Evolutionary conservation across 2,329 filamentous ascomycete species (phyloP), one percentile per base, ranked within the genome.

Genomic region (Stagonosporopsis vannaccii): DNA sequence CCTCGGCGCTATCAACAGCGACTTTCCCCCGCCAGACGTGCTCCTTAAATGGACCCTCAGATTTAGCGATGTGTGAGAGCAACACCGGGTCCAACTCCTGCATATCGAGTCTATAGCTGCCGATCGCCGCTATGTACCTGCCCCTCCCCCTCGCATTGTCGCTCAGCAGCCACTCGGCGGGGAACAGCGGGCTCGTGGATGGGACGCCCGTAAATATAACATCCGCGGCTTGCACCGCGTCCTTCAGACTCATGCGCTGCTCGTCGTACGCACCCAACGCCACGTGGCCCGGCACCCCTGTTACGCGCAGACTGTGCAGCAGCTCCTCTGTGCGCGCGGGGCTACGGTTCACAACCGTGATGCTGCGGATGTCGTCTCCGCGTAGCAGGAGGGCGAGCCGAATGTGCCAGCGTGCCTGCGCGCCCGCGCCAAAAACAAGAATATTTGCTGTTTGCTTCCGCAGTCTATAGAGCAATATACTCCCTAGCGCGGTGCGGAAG

Each of bases 401-500:
- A 3, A 79, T 72, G 62, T 83, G 81, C 81, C 81, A 83, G 51
- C 80, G 73, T 0, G 80, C 80, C 61, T 83, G 81, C 39, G 78
- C 77, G 0, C 81, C 81, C 0, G 80, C 79, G 8, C 81, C 81
- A 56, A 83, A 81, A 1, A 83, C 75, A 9, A 83, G 64, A 1
- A 82, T 62, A 2, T 73, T 72, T n/a, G 67, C 69, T 26, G 59
- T 60, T 4, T 26, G 19, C 11, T 53, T 56, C 1, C 70, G 52
- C 39, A 51, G 36, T 13, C 47, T 45, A 25, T 60, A 70, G 8
- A 92, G 81, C 23, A 88, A 86, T 50, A 88, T 85, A 4, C 88
- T 89, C 1, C 86, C 86, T 11, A 94, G 80, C 0, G 90, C 89
- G 0, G 91, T 95, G 58, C 91, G 87, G 75, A 94, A 95, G 3